A percentile compares a stretch with the other conserved stretches of the same genome.
These are phyloP conservation scores for Suillus subaureus DNA, from an alignment of 768 basidiomycete species.

Conservation along the genomic window DNA sequence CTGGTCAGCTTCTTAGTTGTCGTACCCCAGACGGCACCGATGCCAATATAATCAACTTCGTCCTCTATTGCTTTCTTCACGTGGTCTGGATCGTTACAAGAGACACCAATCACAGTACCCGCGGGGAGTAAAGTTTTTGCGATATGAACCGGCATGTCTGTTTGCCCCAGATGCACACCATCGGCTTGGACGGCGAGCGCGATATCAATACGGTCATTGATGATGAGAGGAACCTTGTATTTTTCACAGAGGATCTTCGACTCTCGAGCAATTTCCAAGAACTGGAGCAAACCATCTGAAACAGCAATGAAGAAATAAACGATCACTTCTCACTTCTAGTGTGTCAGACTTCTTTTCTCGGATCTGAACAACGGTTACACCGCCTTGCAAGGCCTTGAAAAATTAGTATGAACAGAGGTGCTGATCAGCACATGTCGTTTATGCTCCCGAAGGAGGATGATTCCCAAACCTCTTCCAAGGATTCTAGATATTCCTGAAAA, in stretches of 20 bases:
- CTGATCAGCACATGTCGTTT: background rate
- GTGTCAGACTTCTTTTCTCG: slow-evolving; percentile 87
- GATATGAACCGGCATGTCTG: slow-evolving; percentile 72
- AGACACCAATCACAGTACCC: slow-evolving; percentile 77
- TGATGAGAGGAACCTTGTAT: slow-evolving; percentile 80
- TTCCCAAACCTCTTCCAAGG: slow-evolving; percentile 66
- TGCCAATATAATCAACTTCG: slow-evolving; percentile 83
- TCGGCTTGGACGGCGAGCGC: slow-evolving; percentile 74
- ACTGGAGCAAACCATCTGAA: slow-evolving; percentile 44
- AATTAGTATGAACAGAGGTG: background rate
- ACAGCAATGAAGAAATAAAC: slow-evolving; percentile 1
- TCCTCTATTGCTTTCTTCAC: slow-evolving; percentile 60
- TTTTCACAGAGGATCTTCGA: slow-evolving; percentile 74
- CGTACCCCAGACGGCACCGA: slow-evolving; percentile 85
- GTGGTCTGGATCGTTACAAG: slow-evolving; percentile 70
- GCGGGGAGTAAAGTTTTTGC: slow-evolving; percentile 71
- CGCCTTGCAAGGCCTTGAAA: slow-evolving; percentile 74
- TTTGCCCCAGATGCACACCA: slow-evolving; percentile 90
- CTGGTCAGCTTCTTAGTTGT: slow-evolving; percentile 73
- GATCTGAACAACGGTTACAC: slow-evolving; percentile 88
- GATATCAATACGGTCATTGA: slow-evolving; percentile 89
- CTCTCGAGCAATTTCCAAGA: slow-evolving; percentile 69
- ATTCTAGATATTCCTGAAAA: slow-evolving; percentile 65
- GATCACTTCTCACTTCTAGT: slow-evolving; percentile 57
- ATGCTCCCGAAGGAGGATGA: background rate